A percentile compares a stretch with the other conserved stretches of the same genome.
These are phyloP conservation scores for Linum usitatissimum DNA, from an alignment of 345 rosid genomes.

Conservation along the genomic window DNA sequence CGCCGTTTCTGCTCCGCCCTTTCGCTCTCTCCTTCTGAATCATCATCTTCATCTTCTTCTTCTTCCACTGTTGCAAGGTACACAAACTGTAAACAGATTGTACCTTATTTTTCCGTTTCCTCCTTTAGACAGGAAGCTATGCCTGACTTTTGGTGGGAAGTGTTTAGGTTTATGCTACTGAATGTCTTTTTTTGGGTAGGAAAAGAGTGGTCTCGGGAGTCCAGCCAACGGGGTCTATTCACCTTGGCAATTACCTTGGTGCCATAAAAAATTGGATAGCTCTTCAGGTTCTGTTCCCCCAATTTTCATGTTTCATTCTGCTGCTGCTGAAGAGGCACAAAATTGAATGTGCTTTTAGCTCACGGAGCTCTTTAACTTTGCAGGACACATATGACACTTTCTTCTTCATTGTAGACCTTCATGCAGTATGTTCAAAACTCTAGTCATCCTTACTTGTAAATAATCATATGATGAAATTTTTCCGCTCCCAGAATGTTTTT, in stretches of 20 bases:
- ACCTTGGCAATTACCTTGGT: slow-evolving; percentile 86
- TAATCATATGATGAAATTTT: too few species aligned
- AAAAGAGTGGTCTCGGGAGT: slow-evolving; percentile 89
- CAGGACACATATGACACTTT: slow-evolving; percentile 79
- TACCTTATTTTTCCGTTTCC: neutral
- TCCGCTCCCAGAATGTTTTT: too few species aligned
- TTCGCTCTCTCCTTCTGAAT: slow-evolving; percentile 26
- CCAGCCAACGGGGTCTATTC: slow-evolving; percentile 84
- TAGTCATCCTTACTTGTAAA: neutral
- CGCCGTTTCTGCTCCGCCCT: slow-evolving; percentile 36
- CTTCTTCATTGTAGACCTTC: slow-evolving; percentile 77
- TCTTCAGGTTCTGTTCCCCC: slow-evolving; percentile 46
- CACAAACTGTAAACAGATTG: neutral
- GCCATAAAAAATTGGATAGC: slow-evolving; percentile 79
- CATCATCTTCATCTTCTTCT: slow-evolving; percentile 22
- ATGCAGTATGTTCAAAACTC: slow-evolving; percentile 47
- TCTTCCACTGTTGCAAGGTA: slow-evolving; percentile 34
- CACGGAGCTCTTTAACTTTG: slow-evolving; percentile 7
- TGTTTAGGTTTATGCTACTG: neutral
- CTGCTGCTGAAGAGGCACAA: neutral
- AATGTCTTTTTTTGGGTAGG: slow-evolving; percentile 21
- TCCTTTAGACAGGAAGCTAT: neutral
- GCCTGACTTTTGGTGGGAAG: neutral
- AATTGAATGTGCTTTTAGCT: neutral
- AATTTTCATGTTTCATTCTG: neutral